Evolutionary conservation across 768 basidiomycete genomes (phyloP), one percentile per base, ranked within the genome.

Genomic region (Kwoniella europaea): DNA sequence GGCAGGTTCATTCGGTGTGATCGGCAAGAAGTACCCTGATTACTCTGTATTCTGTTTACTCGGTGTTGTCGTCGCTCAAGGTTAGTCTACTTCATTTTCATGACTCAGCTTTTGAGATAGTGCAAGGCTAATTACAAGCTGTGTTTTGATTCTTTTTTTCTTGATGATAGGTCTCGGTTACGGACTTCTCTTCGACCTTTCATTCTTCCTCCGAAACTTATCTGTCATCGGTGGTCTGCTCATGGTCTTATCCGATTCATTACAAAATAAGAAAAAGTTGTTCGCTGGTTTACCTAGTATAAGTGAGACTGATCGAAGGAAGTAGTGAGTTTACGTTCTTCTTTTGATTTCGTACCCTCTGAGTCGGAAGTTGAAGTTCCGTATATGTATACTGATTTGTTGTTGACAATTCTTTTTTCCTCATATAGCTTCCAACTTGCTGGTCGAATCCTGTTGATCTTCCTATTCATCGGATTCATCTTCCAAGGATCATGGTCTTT

Each of bases 151-250:
- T n/a, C n/a, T 54, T 68, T 27, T 7, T n/a, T 24, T 29, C 13
- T 41, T 2, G 18, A 20, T 46, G 0, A 22, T 54, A 80, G 80
- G 96, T 56, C 92, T 99, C 76, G 97, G 97, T 76, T 99, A 99
- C 80, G 97, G 97, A 43, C 92, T 99, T 83, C 96, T 99, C 80
- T 99, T 99, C 85, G 97, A 98, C 87, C 88, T 98, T 84, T 98
- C 92, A 86, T 99, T 99, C 88, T 99, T 99, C 93, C 91, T 98
- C 56, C 94, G 97, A 84, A 99, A 98, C 85, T 88, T 99, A 67
- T 92, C 91, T 72, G 97, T 99, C 82, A 94, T 98, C 72, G 97
- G 97, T 66, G 97, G 97, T 65, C 89, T 99, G 57, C 90, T 99
- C 85, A 99, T 99, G 97, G 95, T 98, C 27, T 94, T 99, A 85